phyloP scores from a whole-genome alignment of 805 yeast genomes.

The Candida multigemmis region DNA sequence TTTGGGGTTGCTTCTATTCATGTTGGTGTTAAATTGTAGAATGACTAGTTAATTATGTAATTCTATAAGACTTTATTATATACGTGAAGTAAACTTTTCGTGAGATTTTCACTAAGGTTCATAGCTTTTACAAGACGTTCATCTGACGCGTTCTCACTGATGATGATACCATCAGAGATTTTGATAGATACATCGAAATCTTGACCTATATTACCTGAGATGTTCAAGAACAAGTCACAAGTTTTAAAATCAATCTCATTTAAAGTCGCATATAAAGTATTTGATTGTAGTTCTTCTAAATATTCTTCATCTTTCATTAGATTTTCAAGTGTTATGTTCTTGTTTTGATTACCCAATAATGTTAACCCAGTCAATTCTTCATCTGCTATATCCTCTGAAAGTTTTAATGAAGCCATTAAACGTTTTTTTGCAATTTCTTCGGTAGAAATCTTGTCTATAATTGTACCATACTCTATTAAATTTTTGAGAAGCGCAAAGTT shows the following conservation, averaged over 20 bases:
- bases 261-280: not conserved
- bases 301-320: constrained; percentile 14
- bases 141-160: constrained; percentile 1
- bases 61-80: too few relatives aligned
- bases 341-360: constrained; percentile 12
- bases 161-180: constrained; percentile 1
- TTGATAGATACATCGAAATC: not conserved
- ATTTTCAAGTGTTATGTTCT: constrained; percentile 11
- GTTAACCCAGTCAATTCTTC: constrained; percentile 28
- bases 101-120: constrained; percentile 22
- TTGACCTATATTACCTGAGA: not conserved
- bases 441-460: constrained; percentile 1
- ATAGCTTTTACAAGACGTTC: constrained; percentile 15
- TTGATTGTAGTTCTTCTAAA: constrained; percentile 4
- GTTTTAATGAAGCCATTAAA: constrained; percentile 23
- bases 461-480: constrained; percentile 4
- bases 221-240: too few relatives aligned
- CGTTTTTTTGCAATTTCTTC: constrained; percentile 15
- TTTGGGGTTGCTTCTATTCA: constrained; percentile 96
- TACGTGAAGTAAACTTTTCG: constrained; percentile 10
- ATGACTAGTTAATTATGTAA: constrained; percentile 1
- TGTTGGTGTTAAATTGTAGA: constrained; percentile 79
- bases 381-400: constrained; percentile 27
- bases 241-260: constrained; percentile 1
- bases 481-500: constrained; percentile 20